Evolutionary conservation across 768 basidiomycete genomes (phyloP).

Genomic region (Termitomyces sp.): DNA sequence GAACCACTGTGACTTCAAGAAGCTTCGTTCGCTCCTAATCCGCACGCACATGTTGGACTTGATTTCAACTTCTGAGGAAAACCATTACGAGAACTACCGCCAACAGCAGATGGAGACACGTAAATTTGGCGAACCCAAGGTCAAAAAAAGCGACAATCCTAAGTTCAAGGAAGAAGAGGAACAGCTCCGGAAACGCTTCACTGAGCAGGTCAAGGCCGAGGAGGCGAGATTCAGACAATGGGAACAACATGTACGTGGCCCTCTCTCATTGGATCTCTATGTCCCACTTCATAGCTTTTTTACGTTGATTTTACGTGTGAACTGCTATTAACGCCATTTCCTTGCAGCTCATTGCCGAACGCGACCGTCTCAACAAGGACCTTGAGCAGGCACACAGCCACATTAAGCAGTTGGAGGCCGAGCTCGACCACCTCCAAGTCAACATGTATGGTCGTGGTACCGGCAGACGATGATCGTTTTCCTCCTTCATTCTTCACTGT

Average conservation of each 20-base stretch:
- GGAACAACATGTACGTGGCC: constrained; percentile 87
- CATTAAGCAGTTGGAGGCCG: constrained; percentile 87
- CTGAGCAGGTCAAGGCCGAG: constrained; percentile 99
- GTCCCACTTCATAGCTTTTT: neutral
- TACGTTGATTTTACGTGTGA: neutral
- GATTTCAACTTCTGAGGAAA: constrained; percentile 92
- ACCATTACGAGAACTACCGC: constrained; percentile 97
- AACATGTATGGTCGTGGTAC: constrained; percentile 72
- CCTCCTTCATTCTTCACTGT: neutral
- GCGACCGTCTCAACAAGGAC: constrained; percentile 98
- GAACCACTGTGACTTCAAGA: constrained; percentile 98
- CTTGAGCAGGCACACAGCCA: constrained; percentile 88
- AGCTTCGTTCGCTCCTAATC: constrained; percentile 90
- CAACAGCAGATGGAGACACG: constrained; percentile 99
- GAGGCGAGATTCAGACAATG: constrained; percentile 97
- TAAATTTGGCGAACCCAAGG: constrained; percentile 97
- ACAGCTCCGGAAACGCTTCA: constrained; percentile 92
- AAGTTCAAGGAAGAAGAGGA: constrained; percentile 99
- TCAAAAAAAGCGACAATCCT: constrained; percentile 98
- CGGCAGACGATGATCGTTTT: constrained; percentile 46
- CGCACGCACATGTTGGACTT: constrained; percentile 98
- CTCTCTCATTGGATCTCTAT: neutral
- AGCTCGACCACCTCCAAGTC: constrained; percentile 85
- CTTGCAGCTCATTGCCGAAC: constrained; percentile 88
- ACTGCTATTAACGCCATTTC: constrained; percentile 9